Conservation (phyloP, 805 yeast genomes). For the Candida alai region DNA sequence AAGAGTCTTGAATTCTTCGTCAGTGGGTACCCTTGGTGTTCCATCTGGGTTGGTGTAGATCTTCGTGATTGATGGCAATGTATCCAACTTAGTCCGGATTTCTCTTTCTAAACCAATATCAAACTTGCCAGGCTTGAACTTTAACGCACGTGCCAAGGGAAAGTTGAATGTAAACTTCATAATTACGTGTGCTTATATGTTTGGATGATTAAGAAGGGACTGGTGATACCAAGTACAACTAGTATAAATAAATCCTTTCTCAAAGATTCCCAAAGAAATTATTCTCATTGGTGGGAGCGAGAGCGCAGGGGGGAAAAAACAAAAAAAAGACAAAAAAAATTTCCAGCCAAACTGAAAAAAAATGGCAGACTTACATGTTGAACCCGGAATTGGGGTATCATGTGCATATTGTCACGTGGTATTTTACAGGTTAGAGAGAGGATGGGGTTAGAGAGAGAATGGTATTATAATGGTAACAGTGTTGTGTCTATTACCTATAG, state of each 20-base stretch:
- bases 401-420: too few relatives aligned
- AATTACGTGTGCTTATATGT: neutral
- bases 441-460: too few relatives aligned
- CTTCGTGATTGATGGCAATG: constrained; percentile 60
- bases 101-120: constrained; percentile 54
- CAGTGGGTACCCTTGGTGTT: constrained; percentile 63
- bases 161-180: constrained; percentile 42
- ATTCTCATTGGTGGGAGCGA: too few relatives aligned
- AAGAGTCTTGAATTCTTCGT: constrained; percentile 65
- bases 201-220: too few relatives aligned
- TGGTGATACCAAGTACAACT: neutral
- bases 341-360: too few relatives aligned
- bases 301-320: too few relatives aligned
- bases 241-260: neutral
- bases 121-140: constrained; percentile 36
- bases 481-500: too few relatives aligned
- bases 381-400: too few relatives aligned
- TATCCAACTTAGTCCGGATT: constrained; percentile 57
- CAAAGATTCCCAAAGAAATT: neutral
- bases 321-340: too few relatives aligned
- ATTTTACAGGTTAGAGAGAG: too few relatives aligned
- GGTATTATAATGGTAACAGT: too few relatives aligned
- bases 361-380: too few relatives aligned
- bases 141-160: constrained; percentile 34
- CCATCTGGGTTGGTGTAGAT: constrained; percentile 77